A percentile compares a stretch with the other conserved stretches of the same genome.
phyloP scores from a whole-genome alignment of 2,329 filamentous ascomycete species.

The Uncinocarpus reesii region DNA sequence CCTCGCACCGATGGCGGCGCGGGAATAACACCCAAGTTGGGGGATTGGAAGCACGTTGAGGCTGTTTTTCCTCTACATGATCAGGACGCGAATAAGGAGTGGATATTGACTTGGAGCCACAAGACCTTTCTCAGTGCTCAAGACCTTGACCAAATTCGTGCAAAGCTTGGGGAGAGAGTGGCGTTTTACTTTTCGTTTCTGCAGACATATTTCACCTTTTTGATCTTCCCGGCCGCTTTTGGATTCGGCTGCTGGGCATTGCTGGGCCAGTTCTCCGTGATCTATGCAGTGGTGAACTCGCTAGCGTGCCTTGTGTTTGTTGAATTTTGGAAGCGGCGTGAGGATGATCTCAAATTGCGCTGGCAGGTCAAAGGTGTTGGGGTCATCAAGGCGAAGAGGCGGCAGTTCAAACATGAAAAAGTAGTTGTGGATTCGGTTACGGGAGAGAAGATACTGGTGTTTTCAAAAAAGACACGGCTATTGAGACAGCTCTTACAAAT shows the following conservation, averaged over 20 bases:
- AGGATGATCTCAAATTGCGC: conserved; percentile 71
- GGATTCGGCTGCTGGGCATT: conserved; percentile 69
- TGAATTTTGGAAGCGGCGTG: conserved; percentile 93
- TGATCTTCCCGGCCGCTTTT: conserved; percentile 69
- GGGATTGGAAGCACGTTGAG: conserved; percentile 62
- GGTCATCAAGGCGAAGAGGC: conserved; percentile 64
- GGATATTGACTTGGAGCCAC: conserved; percentile 64
- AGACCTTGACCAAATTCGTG: conserved; percentile 63
- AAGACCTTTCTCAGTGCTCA: conserved; percentile 56
- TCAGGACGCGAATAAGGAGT: conserved; percentile 60
- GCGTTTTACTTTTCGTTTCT: conserved; percentile 95
- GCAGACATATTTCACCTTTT: conserved; percentile 77
- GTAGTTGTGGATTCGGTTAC: conserved; percentile 70
- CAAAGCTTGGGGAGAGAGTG: conserved; percentile 68
- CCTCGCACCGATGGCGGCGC: conserved; percentile 65
- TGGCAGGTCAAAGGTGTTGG: conserved; percentile 86
- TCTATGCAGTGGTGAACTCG: conserved; percentile 67
- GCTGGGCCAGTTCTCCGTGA: conserved; percentile 71
- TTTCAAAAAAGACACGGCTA: conserved; percentile 64
- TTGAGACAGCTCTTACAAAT: conserved; percentile 68
- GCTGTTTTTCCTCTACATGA: conserved; percentile 73
- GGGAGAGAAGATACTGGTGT: conserved; percentile 65
- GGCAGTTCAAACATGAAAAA: conserved; percentile 69
- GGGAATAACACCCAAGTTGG: conserved; percentile 58
- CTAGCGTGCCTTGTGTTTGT: conserved; percentile 87